phyloP scores from a whole-genome alignment of 805 yeast species.

The Vanderwaltozyma tropicalis region DNA sequence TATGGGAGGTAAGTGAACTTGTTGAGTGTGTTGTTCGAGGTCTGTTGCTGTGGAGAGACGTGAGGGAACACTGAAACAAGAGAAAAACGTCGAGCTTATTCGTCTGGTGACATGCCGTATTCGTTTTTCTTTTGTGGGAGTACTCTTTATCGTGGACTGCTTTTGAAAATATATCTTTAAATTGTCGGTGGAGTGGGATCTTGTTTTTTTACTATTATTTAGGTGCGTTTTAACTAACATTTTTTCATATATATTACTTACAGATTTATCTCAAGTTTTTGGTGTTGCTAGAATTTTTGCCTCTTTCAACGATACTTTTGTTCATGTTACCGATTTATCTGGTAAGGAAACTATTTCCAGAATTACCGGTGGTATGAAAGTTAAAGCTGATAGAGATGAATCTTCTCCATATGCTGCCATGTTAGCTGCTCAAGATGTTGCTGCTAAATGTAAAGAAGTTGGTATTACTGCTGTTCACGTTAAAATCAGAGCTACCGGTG shows the following conservation, averaged over 20 bases:
- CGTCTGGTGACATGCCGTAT: neutral
- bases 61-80: no score
- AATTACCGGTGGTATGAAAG: constrained; percentile 99
- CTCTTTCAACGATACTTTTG: constrained; percentile 99
- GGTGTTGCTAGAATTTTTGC: constrained; percentile 99
- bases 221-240: neutral
- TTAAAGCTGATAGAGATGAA: constrained; percentile 99
- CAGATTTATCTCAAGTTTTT: constrained; percentile 72
- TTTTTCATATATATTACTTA: neutral
- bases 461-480: constrained; percentile 99
- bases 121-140: constrained; percentile 3
- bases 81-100: neutral
- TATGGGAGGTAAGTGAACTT: no score
- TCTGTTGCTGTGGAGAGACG: no score
- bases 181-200: neutral
- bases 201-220: neutral
- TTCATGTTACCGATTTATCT: constrained; percentile 97
- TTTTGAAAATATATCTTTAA: neutral
- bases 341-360: constrained; percentile 99
- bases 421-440: constrained; percentile 99
- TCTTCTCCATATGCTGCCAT: constrained; percentile 99
- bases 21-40: no score
- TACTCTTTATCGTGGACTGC: neutral
- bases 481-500: constrained; percentile 99
- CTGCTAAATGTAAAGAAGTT: constrained; percentile 97